Percentiles rank a stretch among this genome's conserved stretches.
Evolutionary conservation across 768 basidiomycete species (phyloP).

Genomic region (Hygrocybe punicea): DNA sequence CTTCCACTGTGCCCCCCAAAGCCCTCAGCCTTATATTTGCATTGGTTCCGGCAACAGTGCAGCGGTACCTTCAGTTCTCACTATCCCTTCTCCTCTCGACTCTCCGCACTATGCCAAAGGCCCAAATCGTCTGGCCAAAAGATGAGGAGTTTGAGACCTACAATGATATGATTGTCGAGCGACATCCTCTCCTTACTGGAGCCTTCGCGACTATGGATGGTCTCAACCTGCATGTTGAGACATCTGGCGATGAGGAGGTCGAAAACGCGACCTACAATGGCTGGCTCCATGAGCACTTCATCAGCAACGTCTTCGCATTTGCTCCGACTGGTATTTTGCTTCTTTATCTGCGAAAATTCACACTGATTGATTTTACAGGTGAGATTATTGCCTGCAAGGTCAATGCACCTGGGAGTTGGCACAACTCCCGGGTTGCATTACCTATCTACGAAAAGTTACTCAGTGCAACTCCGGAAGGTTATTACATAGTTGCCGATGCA

Average conservation of each 20-base stretch:
- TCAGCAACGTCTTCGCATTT: slow-evolving; percentile 35
- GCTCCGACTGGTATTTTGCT: slow-evolving; percentile 19
- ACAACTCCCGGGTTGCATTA: slow-evolving; percentile 41
- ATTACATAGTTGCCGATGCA: slow-evolving; percentile 39
- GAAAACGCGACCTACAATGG: slow-evolving; percentile 46
- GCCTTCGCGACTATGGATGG: slow-evolving; percentile 45
- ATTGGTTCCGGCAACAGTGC: slow-evolving; percentile 36
- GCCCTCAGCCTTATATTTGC: slow-evolving; percentile 46
- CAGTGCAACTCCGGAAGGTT: slow-evolving; percentile 30
- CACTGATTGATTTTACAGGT: slow-evolving; percentile 21
- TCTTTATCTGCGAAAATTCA: neutral
- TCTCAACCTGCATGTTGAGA: slow-evolving; percentile 31
- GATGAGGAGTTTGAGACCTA: slow-evolving; percentile 28
- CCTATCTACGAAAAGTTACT: slow-evolving; percentile 32
- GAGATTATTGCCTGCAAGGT: slow-evolving; percentile 32
- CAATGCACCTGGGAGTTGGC: slow-evolving; percentile 44
- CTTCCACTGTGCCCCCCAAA: slow-evolving; percentile 41
- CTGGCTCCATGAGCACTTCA: slow-evolving; percentile 41
- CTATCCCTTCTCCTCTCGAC: slow-evolving; percentile 29
- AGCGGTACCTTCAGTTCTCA: slow-evolving; percentile 37
- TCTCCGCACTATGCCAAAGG: slow-evolving; percentile 29
- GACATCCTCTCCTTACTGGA: slow-evolving; percentile 35
- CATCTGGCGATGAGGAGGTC: slow-evolving; percentile 37
- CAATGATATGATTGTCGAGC: slow-evolving; percentile 23
- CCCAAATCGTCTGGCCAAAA: slow-evolving; percentile 25